Conservation (phyloP, 2,329 filamentous ascomycete species). For the Metarhizium rileyi region DNA sequence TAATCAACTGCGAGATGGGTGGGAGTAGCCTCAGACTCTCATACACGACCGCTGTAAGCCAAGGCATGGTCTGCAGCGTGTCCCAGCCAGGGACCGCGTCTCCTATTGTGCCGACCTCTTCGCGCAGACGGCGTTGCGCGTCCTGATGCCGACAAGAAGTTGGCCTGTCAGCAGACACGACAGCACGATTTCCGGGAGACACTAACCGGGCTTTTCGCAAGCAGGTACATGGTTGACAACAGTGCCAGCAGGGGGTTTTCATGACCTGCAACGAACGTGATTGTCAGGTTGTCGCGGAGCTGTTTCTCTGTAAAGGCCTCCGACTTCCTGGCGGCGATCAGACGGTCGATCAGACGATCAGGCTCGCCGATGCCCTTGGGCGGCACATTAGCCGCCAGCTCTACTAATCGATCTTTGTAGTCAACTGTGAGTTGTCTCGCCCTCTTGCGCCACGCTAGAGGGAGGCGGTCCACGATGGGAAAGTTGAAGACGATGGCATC, state of each 20-base stretch:
- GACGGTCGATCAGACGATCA: not conserved
- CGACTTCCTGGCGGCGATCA: constrained; percentile 11
- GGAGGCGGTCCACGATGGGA: constrained; percentile 22
- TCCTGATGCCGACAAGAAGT: constrained; percentile 5
- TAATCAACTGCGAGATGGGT: constrained; percentile 38
- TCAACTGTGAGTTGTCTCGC: constrained; percentile 17
- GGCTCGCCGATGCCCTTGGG: not conserved
- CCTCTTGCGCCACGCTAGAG: constrained; percentile 13
- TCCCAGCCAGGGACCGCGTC: constrained; percentile 8
- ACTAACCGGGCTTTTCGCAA: constrained; percentile 22
- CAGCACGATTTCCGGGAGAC: not conserved
- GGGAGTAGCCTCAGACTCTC: constrained; percentile 38
- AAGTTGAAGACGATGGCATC: constrained; percentile 24
- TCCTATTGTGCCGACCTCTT: constrained; percentile 17
- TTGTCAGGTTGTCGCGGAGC: constrained; percentile 29
- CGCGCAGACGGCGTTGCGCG: constrained; percentile 20
- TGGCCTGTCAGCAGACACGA: not conserved
- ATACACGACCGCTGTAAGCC: constrained; percentile 33
- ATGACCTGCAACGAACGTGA: constrained; percentile 30
- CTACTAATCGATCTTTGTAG: constrained; percentile 17
- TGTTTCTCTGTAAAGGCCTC: constrained; percentile 24
- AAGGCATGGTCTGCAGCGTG: constrained; percentile 25
- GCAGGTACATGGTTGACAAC: constrained; percentile 26
- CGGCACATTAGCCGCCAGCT: constrained; percentile 10
- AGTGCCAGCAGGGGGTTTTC: constrained; percentile 30